Base-by-base conservation (phyloP, 2,329 filamentous ascomycete species). In the Whalleya microplaca region DNA sequence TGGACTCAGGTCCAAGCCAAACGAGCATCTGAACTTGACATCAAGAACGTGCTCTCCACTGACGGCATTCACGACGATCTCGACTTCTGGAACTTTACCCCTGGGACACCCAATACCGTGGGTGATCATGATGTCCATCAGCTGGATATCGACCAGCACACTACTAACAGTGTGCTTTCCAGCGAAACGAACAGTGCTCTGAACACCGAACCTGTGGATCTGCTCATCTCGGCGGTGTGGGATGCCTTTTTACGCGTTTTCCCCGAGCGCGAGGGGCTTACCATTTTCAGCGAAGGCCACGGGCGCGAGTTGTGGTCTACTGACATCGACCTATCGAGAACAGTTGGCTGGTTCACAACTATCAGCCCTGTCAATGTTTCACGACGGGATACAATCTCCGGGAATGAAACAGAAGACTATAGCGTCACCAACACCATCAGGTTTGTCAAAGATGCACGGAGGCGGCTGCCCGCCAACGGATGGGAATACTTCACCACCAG, bases 381-480 rank as follows among this genome's bases (percentile, higher is more conserved):
- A n/a, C n/a, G 29, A 10, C 19, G 21, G 14, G 14, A 43, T 16
- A n/a, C 21, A 12, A 21, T 1, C 20, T n/a, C 27, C 19, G n/a
- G n/a, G n/a, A n/a, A n/a, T n/a, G n/a, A n/a, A n/a, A n/a, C n/a
- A n/a, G n/a, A n/a, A n/a, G n/a, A n/a, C n/a, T n/a, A n/a, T n/a
- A n/a, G n/a, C n/a, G 18, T 50, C 4, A 19, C 41, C 14, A 45
- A 48, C 2, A 27, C 41, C n/a, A 20, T 57, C 21, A 42, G 50
- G 3, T 29, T 40, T 2, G 49, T 45, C 7, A 57, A 53, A 44
- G 50, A 53, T 21, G 12, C 29, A 9, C 49, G 46, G 12, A 40
- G 23, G 14, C 42, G 41, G 8, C 64, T 73, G 1, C 71, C 72
- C 0, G 64, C 63, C 18, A 75, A 77, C 50, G 76, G 75, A 0